Evolutionary conservation across 768 basidiomycete genomes (phyloP).

Genomic region (Chalciporus sphaerocephalus): DNA sequence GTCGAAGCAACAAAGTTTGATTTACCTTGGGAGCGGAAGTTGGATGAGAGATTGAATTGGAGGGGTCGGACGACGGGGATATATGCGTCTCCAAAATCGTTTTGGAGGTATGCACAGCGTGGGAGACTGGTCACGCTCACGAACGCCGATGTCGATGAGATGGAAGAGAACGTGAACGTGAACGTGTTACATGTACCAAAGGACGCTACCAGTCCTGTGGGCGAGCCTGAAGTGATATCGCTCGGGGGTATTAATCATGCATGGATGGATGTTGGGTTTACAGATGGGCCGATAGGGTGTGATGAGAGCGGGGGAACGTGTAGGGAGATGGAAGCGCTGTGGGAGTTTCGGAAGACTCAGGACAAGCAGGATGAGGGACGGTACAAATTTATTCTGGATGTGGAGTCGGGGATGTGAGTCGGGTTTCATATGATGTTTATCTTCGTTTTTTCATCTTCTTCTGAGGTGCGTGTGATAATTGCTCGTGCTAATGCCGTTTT

Average conservation of each 20-base stretch:
- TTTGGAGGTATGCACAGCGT: conserved; percentile 52
- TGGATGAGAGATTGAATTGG: conserved; percentile 63
- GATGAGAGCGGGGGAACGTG: conserved; percentile 33
- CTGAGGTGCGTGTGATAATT: no score
- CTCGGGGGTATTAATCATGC: conserved; percentile 47
- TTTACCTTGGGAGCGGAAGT: conserved; percentile 61
- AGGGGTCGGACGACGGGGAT: conserved; percentile 74
- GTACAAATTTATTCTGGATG: conserved; percentile 60
- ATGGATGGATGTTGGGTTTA: conserved; percentile 59
- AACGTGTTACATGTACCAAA: conserved; percentile 36
- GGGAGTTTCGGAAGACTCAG: conserved; percentile 48
- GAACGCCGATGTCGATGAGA: no score
- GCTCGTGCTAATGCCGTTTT: not conserved
- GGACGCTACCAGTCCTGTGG: conserved; percentile 30
- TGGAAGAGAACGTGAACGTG: conserved; percentile 37
- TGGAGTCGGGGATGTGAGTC: conserved; percentile 25
- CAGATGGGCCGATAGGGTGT: conserved; percentile 43
- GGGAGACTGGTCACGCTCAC: conserved; percentile 41
- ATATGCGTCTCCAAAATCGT: conserved; percentile 32
- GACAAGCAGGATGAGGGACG: conserved; percentile 45
- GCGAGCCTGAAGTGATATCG: conserved; percentile 29
- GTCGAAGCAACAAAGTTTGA: conserved; percentile 42
- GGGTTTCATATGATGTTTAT: not conserved
- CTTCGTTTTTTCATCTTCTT: no score
- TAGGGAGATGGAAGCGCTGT: conserved; percentile 39